Conservation (phyloP, 768 basidiomycete species). For the Royoungia palumana region DNA sequence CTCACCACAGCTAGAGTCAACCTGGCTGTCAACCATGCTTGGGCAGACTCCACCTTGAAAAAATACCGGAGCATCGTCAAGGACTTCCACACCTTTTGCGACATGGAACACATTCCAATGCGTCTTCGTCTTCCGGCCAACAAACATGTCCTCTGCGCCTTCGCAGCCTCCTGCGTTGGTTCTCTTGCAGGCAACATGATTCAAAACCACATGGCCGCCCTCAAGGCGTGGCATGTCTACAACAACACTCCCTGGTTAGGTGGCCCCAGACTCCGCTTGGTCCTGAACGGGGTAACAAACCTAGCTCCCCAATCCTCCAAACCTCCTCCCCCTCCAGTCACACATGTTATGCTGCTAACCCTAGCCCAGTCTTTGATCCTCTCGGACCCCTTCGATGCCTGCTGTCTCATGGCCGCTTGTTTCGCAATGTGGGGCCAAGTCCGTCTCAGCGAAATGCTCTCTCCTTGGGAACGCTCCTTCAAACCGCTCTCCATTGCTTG, state of each 20-base stretch:
- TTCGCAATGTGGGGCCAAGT: conserved; percentile 3
- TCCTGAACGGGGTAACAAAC: conserved; percentile 24
- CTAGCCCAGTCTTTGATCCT: not conserved
- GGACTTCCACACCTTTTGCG: conserved; percentile 20
- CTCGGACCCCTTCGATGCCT: not conserved
- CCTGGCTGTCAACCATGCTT: not conserved
- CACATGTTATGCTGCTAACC: conserved; percentile 10
- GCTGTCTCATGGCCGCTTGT: not conserved
- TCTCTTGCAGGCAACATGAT: not conserved
- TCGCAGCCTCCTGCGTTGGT: conserved; percentile 12
- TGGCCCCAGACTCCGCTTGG: conserved; percentile 15
- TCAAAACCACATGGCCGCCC: not conserved
- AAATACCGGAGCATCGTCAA: not conserved
- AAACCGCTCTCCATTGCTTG: accelerated
- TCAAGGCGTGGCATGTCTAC: conserved; percentile 35
- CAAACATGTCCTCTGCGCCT: conserved; percentile 29
- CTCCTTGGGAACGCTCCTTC: not conserved
- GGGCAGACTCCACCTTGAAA: conserved; percentile 5
- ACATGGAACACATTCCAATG: conserved; percentile 11
- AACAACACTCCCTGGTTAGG: conserved; percentile 26
- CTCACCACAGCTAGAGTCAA: too few species aligned
- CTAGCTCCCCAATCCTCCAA: conserved; percentile 16
- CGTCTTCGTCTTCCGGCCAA: conserved; percentile 19
- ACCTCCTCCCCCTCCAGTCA: conserved; percentile 15
- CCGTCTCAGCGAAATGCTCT: not conserved